Evolutionary conservation across 768 basidiomycete genomes (phyloP).

Genomic region (Leccinum barrowsii): DNA sequence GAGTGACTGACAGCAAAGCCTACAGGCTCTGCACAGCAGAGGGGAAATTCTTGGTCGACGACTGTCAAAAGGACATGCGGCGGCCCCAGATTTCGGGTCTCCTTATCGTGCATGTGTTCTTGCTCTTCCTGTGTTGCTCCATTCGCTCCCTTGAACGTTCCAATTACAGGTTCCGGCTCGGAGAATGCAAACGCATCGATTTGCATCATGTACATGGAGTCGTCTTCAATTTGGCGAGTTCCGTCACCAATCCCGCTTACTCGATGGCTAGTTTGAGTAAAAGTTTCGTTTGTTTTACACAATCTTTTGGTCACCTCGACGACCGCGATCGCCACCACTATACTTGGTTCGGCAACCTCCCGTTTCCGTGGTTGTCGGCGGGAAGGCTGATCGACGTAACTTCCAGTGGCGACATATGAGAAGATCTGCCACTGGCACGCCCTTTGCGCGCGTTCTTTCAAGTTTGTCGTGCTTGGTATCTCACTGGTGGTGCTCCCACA

Average conservation of each 20-base stretch:
- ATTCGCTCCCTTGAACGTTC: conserved; percentile 25
- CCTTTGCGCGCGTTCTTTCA: conserved; percentile 26
- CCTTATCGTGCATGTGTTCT: conserved; percentile 1
- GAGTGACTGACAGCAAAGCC: conserved; percentile 5
- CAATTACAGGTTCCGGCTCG: not conserved
- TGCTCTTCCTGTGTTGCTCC: conserved; percentile 3
- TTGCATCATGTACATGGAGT: not conserved
- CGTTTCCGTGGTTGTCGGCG: conserved; percentile 13
- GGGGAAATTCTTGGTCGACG: not conserved
- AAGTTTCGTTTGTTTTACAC: conserved; percentile 15
- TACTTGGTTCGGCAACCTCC: conserved; percentile 1
- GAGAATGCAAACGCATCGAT: not conserved
- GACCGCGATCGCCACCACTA: not conserved
- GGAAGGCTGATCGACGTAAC: conserved; percentile 11
- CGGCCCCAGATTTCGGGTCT: conserved; percentile 20
- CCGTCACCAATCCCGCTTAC: not conserved
- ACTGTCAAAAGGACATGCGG: conserved; percentile 19
- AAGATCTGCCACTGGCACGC: conserved; percentile 27
- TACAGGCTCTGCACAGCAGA: not conserved
- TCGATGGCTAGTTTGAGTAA: not conserved
- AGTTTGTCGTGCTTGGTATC: conserved; percentile 8
- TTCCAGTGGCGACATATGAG: conserved; percentile 15
- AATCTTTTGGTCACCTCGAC: conserved; percentile 3
- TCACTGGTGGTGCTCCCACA: conserved; percentile 14
- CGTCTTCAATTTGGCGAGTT: conserved; percentile 1